phyloP scores from a whole-genome alignment of 129 eudicot species.

The Heracleum sosnowskyi region DNA sequence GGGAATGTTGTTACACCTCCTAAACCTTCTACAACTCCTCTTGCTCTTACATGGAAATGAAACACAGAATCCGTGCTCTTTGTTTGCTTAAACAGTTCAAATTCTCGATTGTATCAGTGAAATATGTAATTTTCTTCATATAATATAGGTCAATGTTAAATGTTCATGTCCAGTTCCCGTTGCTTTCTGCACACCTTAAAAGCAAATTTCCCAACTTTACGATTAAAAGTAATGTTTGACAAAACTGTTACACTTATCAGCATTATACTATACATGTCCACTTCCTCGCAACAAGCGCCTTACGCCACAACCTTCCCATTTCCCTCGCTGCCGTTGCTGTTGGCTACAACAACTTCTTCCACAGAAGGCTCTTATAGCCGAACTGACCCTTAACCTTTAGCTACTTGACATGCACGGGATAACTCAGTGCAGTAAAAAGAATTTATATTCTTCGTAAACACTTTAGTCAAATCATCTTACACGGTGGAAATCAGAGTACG shows the following conservation, averaged over 20 bases:
- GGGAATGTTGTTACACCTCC: slow-evolving; percentile 54
- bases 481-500: not conserved
- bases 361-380: not conserved
- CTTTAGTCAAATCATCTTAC: not conserved
- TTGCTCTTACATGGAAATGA: slow-evolving; percentile 83
- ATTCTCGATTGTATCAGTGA: not conserved
- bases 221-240: too few species aligned
- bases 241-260: too few species aligned
- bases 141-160: not conserved
- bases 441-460: not conserved
- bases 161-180: not conserved
- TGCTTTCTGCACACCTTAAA: too few species aligned
- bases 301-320: too few species aligned
- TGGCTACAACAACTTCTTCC: not conserved
- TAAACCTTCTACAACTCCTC: slow-evolving; percentile 29
- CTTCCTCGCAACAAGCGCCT: too few species aligned
- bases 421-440: not conserved
- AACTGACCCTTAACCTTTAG: not conserved
- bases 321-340: too few species aligned
- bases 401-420: not conserved
- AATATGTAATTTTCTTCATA: not conserved
- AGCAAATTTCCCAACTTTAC: too few species aligned
- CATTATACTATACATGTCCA: too few species aligned
- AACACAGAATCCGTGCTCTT: not conserved
- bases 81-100: not conserved